Base-by-base conservation (phyloP, 1,284 basidiomycete species). In the Paramarasmius palmivorus region DNA sequence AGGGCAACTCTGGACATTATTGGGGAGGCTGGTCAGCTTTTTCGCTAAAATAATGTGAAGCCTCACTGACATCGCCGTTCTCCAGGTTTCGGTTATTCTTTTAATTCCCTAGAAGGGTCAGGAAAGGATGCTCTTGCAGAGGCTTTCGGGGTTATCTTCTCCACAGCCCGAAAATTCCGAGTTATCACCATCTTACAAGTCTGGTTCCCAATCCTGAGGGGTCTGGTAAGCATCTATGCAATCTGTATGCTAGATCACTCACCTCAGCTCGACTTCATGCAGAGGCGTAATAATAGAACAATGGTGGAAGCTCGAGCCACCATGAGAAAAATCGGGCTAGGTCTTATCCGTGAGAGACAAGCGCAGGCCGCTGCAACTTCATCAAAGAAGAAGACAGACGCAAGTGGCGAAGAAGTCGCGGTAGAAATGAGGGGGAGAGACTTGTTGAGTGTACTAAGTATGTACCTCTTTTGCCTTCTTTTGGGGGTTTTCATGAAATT, bases 1-100 rank as follows among this genome's bases (percentile, higher is more conserved):
- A 78, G 81, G 32, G 79, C 85, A 7, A 87, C 86, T 1, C 73
- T 91, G 14, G 89, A 90, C 60, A 77, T 87, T 39, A 89, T 92
- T 52, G 87, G 87, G 4, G 72, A 84, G 40, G 84, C 88, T 17
- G 86, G 85, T 74, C 57, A 39, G 67, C 53, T 38, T 32, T 9
- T 36, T 20, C 44, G 54, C 20, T 29, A 7, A 40, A 8, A 35
- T 34, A 26, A 34, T 49, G 20, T n/a, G n/a, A n/a, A n/a, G n/a
- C n/a, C n/a, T n/a, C n/a, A 26, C 29, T 32, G 29, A 32, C 12
- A 32, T 6, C 29, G 14, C 26, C 29, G 40, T 22, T 42, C 8
- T 15, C 10, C 53, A 81, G 80, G 81, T 6, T 89, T 89, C 62
- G 82, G 79, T 46, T 89, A 88, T 68, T 60, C 73, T 19, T 86